Conservation (phyloP, 352 stramenopile species). For the Aphanomyces euteiches region DNA sequence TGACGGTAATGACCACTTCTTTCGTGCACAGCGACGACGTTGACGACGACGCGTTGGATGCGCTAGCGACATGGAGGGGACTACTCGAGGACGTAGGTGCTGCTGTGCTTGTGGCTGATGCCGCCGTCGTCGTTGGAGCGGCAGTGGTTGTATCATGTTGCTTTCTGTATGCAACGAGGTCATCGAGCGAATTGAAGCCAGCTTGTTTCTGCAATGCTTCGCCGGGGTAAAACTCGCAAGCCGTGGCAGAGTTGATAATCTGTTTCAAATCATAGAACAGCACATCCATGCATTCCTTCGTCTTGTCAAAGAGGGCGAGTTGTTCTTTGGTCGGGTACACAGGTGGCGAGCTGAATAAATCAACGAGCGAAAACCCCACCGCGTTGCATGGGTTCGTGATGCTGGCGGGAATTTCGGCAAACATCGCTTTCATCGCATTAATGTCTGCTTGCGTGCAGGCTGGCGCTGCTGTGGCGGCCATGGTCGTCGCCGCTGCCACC, state of each 20-base stretch:
- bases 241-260: neutral
- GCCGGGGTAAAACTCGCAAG: neutral
- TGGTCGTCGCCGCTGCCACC: too few species aligned
- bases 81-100: too few species aligned
- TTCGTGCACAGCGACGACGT: neutral
- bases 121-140: neutral
- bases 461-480: too few species aligned
- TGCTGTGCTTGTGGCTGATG: neutral
- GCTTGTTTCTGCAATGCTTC: neutral
- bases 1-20: neutral
- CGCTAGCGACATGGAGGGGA: too few species aligned
- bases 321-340: neutral
- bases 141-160: neutral
- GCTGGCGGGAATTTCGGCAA: neutral
- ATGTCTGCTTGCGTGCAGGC: constrained; percentile 3
- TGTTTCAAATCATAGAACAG: neutral
- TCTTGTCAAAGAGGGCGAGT: constrained; percentile 1
- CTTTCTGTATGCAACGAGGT: neutral
- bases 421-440: neutral
- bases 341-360: neutral
- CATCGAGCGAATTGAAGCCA: neutral
- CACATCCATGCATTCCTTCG: neutral
- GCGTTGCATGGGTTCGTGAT: neutral
- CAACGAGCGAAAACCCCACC: neutral
- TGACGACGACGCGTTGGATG: neutral